These are phyloP conservation scores for Camptophora hylomeconis DNA, from an alignment of 2,329 filamentous ascomycete species.

Conservation along the genomic window DNA sequence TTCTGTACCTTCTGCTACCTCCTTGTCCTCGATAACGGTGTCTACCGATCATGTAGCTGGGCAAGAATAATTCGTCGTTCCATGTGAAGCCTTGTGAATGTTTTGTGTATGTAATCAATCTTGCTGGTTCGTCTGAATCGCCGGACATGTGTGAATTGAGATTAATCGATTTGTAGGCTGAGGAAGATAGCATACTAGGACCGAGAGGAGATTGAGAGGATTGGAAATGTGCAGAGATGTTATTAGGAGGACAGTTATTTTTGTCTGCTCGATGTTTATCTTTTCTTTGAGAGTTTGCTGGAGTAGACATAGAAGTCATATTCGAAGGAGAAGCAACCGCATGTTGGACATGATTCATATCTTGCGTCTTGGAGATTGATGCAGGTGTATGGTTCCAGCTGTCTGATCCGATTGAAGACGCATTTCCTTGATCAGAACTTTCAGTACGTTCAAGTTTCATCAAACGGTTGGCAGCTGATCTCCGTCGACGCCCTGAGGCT, in stretches of 20 bases:
- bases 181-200: slow-evolving; percentile 17
- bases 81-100: slow-evolving; percentile 18
- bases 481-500: slow-evolving; percentile 10
- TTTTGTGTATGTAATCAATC: slow-evolving; percentile 18
- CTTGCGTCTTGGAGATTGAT: no score
- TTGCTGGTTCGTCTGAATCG: slow-evolving; percentile 16
- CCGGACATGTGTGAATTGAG: slow-evolving; percentile 13
- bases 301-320: no score
- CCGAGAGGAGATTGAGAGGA: slow-evolving; percentile 14
- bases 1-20: slow-evolving; percentile 15
- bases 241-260: slow-evolving; percentile 10
- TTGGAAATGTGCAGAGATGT: slow-evolving; percentile 8
- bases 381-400: no score
- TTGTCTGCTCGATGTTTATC: slow-evolving; percentile 14
- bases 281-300: slow-evolving; percentile 10
- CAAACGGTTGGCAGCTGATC: no score
- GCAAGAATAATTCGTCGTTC: slow-evolving; percentile 19
- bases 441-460: no score
- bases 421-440: no score
- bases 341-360: no score
- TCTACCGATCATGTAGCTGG: slow-evolving; percentile 16
- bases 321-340: slow-evolving; percentile 9
- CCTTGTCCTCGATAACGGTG: slow-evolving; percentile 14
- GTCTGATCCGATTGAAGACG: no score
- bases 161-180: slow-evolving; percentile 19